Conservation (phyloP, 305 asterid genomes). For the Nicotiana rustica region DNA sequence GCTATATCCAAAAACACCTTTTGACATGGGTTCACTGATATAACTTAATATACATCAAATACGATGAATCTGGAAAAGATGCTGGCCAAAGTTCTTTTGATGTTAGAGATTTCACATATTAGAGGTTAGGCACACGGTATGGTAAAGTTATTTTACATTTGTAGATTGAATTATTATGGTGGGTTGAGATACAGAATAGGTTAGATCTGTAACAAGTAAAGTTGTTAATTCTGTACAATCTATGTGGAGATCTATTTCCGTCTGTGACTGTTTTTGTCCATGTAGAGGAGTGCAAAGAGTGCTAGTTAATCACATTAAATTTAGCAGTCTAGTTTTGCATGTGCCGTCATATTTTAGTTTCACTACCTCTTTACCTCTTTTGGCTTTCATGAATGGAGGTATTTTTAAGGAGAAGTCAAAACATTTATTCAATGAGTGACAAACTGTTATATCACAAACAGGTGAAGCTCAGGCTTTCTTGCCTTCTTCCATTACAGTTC, state of each 20-base stretch:
- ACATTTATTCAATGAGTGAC: neutral
- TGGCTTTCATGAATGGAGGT: neutral
- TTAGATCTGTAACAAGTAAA: conserved; percentile 11
- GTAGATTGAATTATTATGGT: conserved; percentile 14
- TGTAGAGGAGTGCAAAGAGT: conserved; percentile 16
- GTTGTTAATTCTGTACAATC: neutral
- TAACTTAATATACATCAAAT: neutral
- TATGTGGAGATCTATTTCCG: neutral
- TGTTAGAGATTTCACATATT: neutral
- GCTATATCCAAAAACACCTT: conserved; percentile 80
- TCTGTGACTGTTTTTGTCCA: neutral
- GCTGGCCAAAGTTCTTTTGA: conserved; percentile 4
- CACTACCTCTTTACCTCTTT: neutral
- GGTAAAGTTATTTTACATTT: conserved; percentile 9
- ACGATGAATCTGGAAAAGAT: neutral
- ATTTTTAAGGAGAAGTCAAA: no score
- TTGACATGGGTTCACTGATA: conserved; percentile 34
- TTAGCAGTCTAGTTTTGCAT: neutral
- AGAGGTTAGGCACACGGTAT: conserved; percentile 29
- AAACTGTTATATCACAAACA: neutral
- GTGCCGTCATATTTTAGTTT: neutral
- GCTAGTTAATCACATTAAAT: neutral
- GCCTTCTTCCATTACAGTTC: neutral
- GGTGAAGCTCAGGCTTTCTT: neutral
- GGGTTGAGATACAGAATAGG: conserved; percentile 5